Base-by-base conservation (phyloP, 1,139 yeast species). In the Yarrowia galli region DNA sequence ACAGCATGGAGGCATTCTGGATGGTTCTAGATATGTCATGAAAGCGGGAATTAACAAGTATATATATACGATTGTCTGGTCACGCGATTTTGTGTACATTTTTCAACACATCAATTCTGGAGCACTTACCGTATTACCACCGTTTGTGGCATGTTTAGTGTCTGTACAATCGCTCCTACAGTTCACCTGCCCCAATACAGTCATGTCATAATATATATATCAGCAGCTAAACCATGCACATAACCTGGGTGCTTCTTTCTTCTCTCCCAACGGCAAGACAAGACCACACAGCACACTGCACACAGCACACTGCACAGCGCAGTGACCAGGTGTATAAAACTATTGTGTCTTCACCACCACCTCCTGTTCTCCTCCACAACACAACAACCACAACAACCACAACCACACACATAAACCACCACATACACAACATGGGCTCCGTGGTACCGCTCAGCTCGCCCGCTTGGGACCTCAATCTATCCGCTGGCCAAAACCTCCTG, bases 381-480 rank as follows among this genome's bases (percentile, higher is more conserved):
- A 36, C 43, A 40, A 16, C 43, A 28, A 40, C 23, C n/a, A 23
- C 38, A 18, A 23, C 2, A n/a, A 13, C 1, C 15, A 12, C 13
- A 22, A 22, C n/a, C 20, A 9, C 3, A 13, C 28, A 13, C 15
- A n/a, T n/a, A n/a, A n/a, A n/a, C n/a, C n/a, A n/a, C 22, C 15
- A 28, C 32, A 28, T 7, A 6, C 36, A 25, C 40, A 45, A 20
- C 36, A 61, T 61, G 66, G 66, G 66, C 56, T 61, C 66, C 13
- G 66, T 61, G 38, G 36, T 61, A 25, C 66, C 66, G 10, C 56
- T 61, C 35, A 46, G 56, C 46, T 46, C 54, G 35, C 66, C 66
- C 35, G 45, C 36, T 8, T 61, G 66, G 66, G 66, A 61, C 28
- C 66, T 61, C 25, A 61, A 61, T 25, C 66, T 61, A 4, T 61